These are phyloP conservation scores for Rosa persica DNA, from an alignment of 306 rosid species.

Conservation along the genomic window DNA sequence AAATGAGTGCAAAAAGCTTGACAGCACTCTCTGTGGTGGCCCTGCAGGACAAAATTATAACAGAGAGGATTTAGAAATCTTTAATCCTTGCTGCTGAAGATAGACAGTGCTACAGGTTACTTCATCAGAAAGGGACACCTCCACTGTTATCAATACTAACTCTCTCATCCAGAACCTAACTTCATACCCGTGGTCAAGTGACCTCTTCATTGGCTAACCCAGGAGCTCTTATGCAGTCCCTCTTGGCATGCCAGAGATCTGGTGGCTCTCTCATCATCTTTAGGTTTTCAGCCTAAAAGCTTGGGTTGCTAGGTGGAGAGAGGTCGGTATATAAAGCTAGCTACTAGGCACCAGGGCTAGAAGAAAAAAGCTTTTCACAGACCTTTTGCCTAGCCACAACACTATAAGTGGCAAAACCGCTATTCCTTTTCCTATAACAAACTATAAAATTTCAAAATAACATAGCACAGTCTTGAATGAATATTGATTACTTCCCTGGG, in stretches of 20 bases:
- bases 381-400: background rate
- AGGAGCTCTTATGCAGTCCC: background rate
- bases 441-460: background rate
- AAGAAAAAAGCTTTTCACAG: background rate
- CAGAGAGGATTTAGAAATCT: background rate
- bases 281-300: background rate
- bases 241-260: background rate
- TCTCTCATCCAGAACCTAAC: background rate
- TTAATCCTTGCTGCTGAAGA: background rate
- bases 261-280: background rate
- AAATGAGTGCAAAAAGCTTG: constrained; percentile 87
- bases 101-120: background rate
- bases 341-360: background rate
- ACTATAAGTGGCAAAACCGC: background rate
- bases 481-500: background rate
- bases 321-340: background rate
- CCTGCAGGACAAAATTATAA: constrained; percentile 51
- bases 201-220: background rate
- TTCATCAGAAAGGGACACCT: background rate
- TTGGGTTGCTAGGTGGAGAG: background rate
- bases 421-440: background rate
- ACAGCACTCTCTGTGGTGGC: constrained; percentile 89
- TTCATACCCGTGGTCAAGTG: background rate
- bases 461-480: background rate
- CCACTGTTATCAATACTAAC: background rate